Base-by-base conservation (phyloP, 129 eudicot genomes). In the Rutidosis leptorrhynchoides region DNA sequence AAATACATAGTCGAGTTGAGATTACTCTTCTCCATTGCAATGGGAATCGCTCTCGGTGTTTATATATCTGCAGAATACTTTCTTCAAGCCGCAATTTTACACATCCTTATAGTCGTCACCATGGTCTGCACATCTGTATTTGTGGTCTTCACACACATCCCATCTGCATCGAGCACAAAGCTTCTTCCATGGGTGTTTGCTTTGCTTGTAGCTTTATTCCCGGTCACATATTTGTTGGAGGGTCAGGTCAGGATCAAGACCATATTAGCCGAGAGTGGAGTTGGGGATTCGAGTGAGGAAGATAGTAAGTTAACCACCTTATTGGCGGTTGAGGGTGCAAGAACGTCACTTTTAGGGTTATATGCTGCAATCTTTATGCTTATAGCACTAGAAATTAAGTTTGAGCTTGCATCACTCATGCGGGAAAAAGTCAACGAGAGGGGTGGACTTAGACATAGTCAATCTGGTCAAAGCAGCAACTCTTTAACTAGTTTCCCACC, bases 341-440 rank as follows among this genome's bases (percentile, higher is more conserved):
- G 99, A 78, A 94, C 99, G 3, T 94, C 97, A 54, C 95, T 89
- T 28, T 89, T 94, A 21, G 99, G 99, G 32, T 68, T 94, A 55
- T 94, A 86, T 71, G 97, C 99, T 15, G 99, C 99, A 45, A 86
- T 94, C 3, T 94, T 94, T 71, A 94, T 94, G 99, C 93, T 94
- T 60, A 86, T 89, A 27, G 96, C 95, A 28, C 88, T 94, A 7
- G 97, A 89, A 79, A 83, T 94, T 42, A 94, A 94, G 74, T 94
- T 94, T 73, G 97, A 89, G 85, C 67, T 94, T 76, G 85, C 95
- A 21, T 84, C 97, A 33, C 84, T 94, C 48, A 77, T 89, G 86
- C 92, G 88, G 1, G 97, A 89, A 42, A 86, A 89, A 70, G 81
- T 77, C 29, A 43, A 52, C 15, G 92, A 88, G 57, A 78, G 81